These are phyloP conservation scores for Dothistroma septosporum DNA, from an alignment of 2,329 filamentous ascomycete species.

Conservation along the genomic window DNA sequence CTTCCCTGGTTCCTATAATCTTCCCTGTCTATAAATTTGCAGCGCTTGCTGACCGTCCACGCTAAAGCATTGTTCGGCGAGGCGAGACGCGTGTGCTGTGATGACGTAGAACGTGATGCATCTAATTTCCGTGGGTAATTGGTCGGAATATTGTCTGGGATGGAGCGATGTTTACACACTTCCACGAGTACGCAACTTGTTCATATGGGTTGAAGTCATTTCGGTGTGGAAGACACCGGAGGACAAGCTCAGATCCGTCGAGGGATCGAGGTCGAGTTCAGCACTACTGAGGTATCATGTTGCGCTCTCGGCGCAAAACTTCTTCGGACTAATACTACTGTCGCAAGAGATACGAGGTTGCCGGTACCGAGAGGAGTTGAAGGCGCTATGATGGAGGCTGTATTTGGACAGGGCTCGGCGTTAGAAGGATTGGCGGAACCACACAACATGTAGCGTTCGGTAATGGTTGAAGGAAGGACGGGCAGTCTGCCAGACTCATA, in stretches of 20 bases:
- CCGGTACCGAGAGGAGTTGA: neutral
- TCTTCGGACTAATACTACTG: neutral
- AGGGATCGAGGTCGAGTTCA: neutral
- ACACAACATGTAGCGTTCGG: neutral
- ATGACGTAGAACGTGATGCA: neutral
- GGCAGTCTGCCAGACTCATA: neutral
- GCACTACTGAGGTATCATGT: neutral
- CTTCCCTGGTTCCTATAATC: neutral
- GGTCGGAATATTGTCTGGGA: neutral
- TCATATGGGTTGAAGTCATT: no score
- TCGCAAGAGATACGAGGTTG: neutral
- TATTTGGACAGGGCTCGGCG: no score
- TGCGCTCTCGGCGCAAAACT: neutral
- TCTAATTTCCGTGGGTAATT: neutral
- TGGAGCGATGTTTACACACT: neutral
- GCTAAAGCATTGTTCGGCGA: neutral
- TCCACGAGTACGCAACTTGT: neutral
- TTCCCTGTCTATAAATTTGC: neutral
- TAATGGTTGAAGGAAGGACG: neutral
- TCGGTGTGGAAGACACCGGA: no score
- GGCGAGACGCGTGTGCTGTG: neutral
- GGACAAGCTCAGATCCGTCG: neutral
- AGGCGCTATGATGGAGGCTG: no score
- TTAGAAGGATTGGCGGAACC: neutral
- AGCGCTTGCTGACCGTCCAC: neutral